These are phyloP conservation scores for Aspergillus tubingensis DNA, from an alignment of 2,329 filamentous ascomycete species.

Conservation along the genomic window DNA sequence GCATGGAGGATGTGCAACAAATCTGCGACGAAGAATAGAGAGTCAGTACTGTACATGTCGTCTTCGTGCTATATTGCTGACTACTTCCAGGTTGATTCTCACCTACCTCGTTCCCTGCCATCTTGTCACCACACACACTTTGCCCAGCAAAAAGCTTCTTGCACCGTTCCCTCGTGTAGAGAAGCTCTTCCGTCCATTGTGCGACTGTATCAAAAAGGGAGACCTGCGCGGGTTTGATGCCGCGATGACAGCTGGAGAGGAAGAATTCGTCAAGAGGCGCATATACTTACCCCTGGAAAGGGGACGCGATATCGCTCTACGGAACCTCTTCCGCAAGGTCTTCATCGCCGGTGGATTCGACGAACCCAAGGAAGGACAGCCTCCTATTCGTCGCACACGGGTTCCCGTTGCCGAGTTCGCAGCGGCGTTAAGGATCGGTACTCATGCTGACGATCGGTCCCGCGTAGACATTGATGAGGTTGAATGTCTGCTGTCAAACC, in stretches of 20 bases:
- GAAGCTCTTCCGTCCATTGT: slow-evolving; percentile 75
- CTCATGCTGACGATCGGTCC: slow-evolving; percentile 52
- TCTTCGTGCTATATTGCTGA: slow-evolving; percentile 21
- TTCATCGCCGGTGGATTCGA: slow-evolving; percentile 83
- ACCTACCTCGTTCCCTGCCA: slow-evolving; percentile 94
- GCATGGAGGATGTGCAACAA: slow-evolving; percentile 82
- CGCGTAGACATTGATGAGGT: slow-evolving; percentile 85
- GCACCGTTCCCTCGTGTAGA: slow-evolving; percentile 74
- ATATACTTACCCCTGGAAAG: slow-evolving; percentile 95
- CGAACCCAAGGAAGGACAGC: slow-evolving; percentile 68
- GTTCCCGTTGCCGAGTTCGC: slow-evolving; percentile 82
- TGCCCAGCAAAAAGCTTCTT: slow-evolving; percentile 73
- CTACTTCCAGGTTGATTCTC: slow-evolving; percentile 69
- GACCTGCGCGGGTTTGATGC: slow-evolving; percentile 82
- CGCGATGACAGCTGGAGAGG: slow-evolving; percentile 77
- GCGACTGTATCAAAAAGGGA: slow-evolving; percentile 75
- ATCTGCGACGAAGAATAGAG: slow-evolving; percentile 71
- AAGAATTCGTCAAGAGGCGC: slow-evolving; percentile 88
- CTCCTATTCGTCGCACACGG: slow-evolving; percentile 66
- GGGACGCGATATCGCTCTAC: slow-evolving; percentile 84
- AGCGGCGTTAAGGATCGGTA: slow-evolving; percentile 76
- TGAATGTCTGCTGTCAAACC: slow-evolving; percentile 90
- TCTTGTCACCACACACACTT: slow-evolving; percentile 80
- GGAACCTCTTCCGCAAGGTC: slow-evolving; percentile 89
- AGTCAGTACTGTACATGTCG: slow-evolving; percentile 56